Base-by-base conservation (phyloP, 768 basidiomycete genomes). In the Collybiopsis luxurians region DNA sequence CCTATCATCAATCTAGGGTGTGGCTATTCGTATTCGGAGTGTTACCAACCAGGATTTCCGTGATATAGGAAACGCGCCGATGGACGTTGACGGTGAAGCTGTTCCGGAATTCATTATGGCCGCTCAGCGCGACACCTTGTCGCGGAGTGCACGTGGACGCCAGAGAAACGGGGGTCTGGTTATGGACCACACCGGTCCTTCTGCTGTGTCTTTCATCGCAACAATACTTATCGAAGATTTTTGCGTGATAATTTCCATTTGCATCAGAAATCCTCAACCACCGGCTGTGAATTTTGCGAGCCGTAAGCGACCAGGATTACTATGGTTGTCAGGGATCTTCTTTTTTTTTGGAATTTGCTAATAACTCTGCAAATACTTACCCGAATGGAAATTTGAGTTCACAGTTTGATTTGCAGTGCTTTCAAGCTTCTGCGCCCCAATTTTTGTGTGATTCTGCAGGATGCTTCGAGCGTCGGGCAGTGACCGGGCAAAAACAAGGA, bases 111-210 rank as follows among this genome's bases (percentile, higher is more conserved):
- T 69, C 19, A 50, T 73, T 12, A 69, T 77, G 12, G 58, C 38
- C 9, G 72, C 70, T 12, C 45, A 59, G 5, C 61, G 67, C n/a
- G 72, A 86, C 57, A 84, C 83, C 1, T 91, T 90, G 90, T 85
- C 89, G 0, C 78, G 90, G 11, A 76, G 79, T 9, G 89, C 84
- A 2, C 76, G 88, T 17, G 71, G 85, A 63, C 78, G 76, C 63
- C 63, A 67, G 9, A 75, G 75, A 59, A 65, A 62, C 10, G 42
- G 56, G 30, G 1, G 27, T 30, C 2, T 23, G 38, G 30, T 46
- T 27, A 10, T 21, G 28, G 0, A 10, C 10, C 10, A 10, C 17
- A 19, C 7, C 13, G 59, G 21, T 54, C 63, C 12, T n/a, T n/a
- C n/a, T 0, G 30, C 49, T 27, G 34, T 31, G 11, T 36, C 49